Conservation (phyloP, 257 asterid genomes). For the Nicotiana noctiflora region DNA sequence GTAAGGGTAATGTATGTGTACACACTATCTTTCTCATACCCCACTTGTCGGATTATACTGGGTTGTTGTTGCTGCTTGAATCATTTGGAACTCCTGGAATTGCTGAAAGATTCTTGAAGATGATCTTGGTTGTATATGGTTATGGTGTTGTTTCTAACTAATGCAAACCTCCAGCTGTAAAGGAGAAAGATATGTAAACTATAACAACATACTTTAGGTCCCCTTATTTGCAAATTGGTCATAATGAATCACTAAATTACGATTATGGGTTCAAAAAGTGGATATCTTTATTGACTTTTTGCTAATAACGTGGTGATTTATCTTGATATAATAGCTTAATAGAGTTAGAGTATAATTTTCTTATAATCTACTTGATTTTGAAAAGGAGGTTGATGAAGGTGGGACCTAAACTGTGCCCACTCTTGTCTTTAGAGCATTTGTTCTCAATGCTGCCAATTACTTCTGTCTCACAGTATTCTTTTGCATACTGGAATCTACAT, state of each 20-base stretch:
- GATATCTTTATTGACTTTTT: neutral
- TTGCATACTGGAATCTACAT: neutral
- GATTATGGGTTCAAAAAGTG: neutral
- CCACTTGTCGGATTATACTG: too few relatives aligned
- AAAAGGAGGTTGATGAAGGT: neutral
- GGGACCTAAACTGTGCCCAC: neutral
- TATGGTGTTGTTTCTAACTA: neutral
- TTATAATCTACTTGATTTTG: neutral
- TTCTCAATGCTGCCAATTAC: neutral
- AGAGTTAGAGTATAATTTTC: neutral
- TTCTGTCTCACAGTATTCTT: neutral
- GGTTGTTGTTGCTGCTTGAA: neutral
- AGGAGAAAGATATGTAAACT: neutral
- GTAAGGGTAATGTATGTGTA: too few relatives aligned
- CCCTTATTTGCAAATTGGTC: neutral
- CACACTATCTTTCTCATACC: too few relatives aligned
- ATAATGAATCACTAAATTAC: neutral
- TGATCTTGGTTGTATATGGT: neutral
- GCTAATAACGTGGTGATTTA: neutral
- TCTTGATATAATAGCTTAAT: neutral
- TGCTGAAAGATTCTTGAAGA: constrained; percentile 3
- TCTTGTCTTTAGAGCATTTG: neutral
- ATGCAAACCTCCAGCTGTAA: neutral
- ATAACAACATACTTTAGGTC: neutral
- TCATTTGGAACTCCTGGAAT: neutral